Percentiles rank a stretch among this genome's conserved stretches.
Conservation (phyloP, 1,139 yeast genomes). For the Protomyces pachydermus region DNA sequence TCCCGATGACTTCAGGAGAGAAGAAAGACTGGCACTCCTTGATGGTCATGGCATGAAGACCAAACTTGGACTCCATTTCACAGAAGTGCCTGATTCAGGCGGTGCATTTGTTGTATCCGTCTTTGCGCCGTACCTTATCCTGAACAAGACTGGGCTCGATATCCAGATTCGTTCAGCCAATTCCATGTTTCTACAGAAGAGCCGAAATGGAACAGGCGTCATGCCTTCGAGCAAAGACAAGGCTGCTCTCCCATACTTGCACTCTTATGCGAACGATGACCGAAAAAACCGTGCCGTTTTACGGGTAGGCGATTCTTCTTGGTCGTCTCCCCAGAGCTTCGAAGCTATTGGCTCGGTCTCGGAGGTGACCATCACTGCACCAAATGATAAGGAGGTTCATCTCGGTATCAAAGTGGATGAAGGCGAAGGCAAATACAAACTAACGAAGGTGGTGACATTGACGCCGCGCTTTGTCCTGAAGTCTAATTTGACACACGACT, state of each 20-base stretch:
- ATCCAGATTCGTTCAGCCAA: slow-evolving; percentile 55
- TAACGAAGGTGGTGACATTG: slow-evolving; percentile 71
- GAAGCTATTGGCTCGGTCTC: slow-evolving; percentile 84
- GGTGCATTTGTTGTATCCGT: slow-evolving; percentile 49
- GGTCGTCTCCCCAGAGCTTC: slow-evolving; percentile 73
- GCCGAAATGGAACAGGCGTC: slow-evolving; percentile 27
- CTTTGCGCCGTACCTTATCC: slow-evolving; percentile 74
- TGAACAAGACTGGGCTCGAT: slow-evolving; percentile 73
- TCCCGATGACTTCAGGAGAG: slow-evolving; percentile 54
- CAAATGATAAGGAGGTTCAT: slow-evolving; percentile 61
- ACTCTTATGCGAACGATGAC: slow-evolving; percentile 68
- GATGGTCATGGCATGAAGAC: slow-evolving; percentile 64
- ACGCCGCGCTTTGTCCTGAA: slow-evolving; percentile 77
- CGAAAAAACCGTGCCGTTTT: slow-evolving; percentile 66
- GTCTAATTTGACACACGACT: slow-evolving; percentile 54
- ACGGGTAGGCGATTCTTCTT: slow-evolving; percentile 63
- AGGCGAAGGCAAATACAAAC: slow-evolving; percentile 77
- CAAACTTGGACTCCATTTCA: slow-evolving; percentile 59
- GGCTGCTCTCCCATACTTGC: slow-evolving; percentile 63
- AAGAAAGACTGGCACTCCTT: slow-evolving; percentile 48
- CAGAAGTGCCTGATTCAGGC: slow-evolving; percentile 37
- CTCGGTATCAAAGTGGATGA: slow-evolving; percentile 72
- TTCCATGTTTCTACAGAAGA: slow-evolving; percentile 20
- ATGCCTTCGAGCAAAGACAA: slow-evolving; percentile 35
- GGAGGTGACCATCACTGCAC: slow-evolving; percentile 58